Conservation (phyloP, 2,329 filamentous ascomycete species). For the Botryosphaeria agaves region DNA sequence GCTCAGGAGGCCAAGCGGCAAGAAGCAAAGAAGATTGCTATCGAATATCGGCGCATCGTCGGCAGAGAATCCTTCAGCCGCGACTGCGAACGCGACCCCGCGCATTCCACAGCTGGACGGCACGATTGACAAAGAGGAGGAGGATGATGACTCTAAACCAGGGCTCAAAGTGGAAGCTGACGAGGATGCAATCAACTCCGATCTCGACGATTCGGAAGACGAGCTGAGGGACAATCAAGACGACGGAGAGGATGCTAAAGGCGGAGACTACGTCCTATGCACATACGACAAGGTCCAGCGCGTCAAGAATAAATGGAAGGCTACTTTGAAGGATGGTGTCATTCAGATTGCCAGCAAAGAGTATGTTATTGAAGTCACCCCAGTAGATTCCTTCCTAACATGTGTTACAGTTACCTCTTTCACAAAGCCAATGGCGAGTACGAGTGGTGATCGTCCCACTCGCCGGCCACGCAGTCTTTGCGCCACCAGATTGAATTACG, state of each 20-base stretch:
- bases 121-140: conserved; percentile 41
- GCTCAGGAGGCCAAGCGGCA: conserved; percentile 22
- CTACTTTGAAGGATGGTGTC: conserved; percentile 90
- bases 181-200: conserved; percentile 95
- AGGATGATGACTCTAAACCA: conserved; percentile 25
- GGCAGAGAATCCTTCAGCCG: not conserved
- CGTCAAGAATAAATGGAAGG: conserved; percentile 97
- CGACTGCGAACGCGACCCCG: conserved; percentile 1
- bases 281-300: conserved; percentile 99
- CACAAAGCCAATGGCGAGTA: conserved; percentile 96
- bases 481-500: no score
- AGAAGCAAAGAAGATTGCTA: conserved; percentile 5
- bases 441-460: conserved; percentile 54
- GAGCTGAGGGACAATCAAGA: conserved; percentile 44
- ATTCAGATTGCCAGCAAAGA: conserved; percentile 87
- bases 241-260: conserved; percentile 69
- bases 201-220: conserved; percentile 89
- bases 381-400: conserved; percentile 8
- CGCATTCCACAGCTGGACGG: conserved; percentile 35
- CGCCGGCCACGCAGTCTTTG: no score
- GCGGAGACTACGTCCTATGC: conserved; percentile 88
- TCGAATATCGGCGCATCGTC: not conserved
- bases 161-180: conserved; percentile 37
- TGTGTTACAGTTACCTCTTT: conserved; percentile 57
- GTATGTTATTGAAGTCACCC: conserved; percentile 24